Evolutionary conservation across 768 basidiomycete species (phyloP), one percentile per base, ranked within the genome.

Genomic region (Paxillus rubicundulus): DNA sequence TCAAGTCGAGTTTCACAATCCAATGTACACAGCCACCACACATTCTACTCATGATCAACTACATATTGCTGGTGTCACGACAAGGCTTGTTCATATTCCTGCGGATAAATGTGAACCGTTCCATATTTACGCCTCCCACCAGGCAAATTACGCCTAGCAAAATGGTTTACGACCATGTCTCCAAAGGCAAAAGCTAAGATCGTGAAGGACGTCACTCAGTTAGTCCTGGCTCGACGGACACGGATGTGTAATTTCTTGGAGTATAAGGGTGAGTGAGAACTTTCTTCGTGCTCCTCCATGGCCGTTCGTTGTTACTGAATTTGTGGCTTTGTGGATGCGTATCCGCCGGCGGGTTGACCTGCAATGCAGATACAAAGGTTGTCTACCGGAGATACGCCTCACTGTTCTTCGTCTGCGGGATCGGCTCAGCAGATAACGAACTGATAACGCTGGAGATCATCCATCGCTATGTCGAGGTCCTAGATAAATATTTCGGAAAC

Each of bases 171-270:
- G 17, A 90, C 96, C 1, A 77, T 94, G 70, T 75, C 88, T 28
- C 76, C 85, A 18, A 92, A 93, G 70, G 74, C 76, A 33, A 95
- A 92, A 70, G 79, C 81, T 49, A 96, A 94, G 80, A 93, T 96
- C 64, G 86, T 97, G 57, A 94, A 92, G 72, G 96, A 98, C 65
- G 89, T 98, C 28, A 95, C 93, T 1, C 92, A 94, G 70, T 80
- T 97, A 33, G 93, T 98, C 28, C 77, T 96, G 41, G 89, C 86
- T 47, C 81, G 96, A 46, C 79, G 89, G 53, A 90, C 89, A 45
- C 79, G 88, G 50, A 95, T 93, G 92, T 97, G 93, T 67, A 98
- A 98, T 72, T 88, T 98, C 63, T 71, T 98, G 37, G 96, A 98
- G 68, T 97, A 97, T 77, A 97, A 95, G 75, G 95, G 95, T 87